Conservation (phyloP, 495 filamentous ascomycete species). For the Monascus purpureus region DNA sequence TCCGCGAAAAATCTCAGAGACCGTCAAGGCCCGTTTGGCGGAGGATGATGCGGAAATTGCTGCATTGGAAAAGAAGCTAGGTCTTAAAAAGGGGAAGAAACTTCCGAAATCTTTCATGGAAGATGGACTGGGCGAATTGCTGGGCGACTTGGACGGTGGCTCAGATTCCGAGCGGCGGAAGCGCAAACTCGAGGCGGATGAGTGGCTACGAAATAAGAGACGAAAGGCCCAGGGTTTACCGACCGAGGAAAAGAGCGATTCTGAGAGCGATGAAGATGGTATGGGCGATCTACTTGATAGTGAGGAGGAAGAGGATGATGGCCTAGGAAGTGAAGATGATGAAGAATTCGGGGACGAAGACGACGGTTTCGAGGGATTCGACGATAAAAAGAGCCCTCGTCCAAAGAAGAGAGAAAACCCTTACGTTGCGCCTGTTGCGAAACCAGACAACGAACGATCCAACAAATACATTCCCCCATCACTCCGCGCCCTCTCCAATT, state of each 20-base stretch:
- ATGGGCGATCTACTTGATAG: constrained; percentile 6
- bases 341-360: constrained; percentile 12
- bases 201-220: constrained; percentile 49
- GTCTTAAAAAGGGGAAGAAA: constrained; percentile 65
- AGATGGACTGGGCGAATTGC: constrained; percentile 67
- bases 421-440: constrained; percentile 40
- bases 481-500: constrained; percentile 45
- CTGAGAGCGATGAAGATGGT: constrained; percentile 11
- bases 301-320: constrained; percentile 13
- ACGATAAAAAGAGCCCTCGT: constrained; percentile 15
- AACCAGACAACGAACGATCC: constrained; percentile 10
- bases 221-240: constrained; percentile 43
- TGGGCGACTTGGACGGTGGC: constrained; percentile 52
- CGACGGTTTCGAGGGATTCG: constrained; percentile 24
- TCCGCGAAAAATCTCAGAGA: constrained; percentile 35
- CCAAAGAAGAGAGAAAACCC: constrained; percentile 45
- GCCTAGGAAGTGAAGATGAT: constrained; percentile 14
- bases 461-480: constrained; percentile 83
- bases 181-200: constrained; percentile 41
- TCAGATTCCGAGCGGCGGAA: constrained; percentile 35
- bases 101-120: constrained; percentile 65
- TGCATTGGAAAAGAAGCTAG: constrained; percentile 76
- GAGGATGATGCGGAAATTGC: constrained; percentile 78
- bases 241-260: constrained; percentile 11
- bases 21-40: constrained; percentile 47